These are phyloP conservation scores for Gnomoniopsis smithogilvyi DNA, from an alignment of 2,329 filamentous ascomycete species.

Conservation along the genomic window DNA sequence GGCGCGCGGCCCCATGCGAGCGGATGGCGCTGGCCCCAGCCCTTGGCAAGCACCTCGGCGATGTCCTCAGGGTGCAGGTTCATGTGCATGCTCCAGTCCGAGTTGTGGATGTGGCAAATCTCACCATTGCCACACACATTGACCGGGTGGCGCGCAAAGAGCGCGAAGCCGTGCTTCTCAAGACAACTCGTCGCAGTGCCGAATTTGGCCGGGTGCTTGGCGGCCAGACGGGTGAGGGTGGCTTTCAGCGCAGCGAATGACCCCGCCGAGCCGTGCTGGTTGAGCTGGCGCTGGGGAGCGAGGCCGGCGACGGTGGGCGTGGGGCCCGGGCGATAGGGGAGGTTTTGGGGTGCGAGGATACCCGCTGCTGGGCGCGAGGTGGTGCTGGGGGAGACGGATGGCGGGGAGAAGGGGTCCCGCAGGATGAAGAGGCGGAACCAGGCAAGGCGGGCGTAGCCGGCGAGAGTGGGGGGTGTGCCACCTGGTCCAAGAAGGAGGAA, in stretches of 20 bases:
- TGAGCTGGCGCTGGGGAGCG: slow-evolving; percentile 75
- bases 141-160: slow-evolving; percentile 66
- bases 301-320: slow-evolving; percentile 71
- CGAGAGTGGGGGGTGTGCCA: slow-evolving; percentile 71
- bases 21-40: slow-evolving; percentile 74
- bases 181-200: slow-evolving; percentile 70
- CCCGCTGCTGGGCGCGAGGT: slow-evolving; percentile 52
- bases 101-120: slow-evolving; percentile 75
- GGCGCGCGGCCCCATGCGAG: slow-evolving; percentile 60
- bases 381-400: slow-evolving; percentile 38
- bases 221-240: slow-evolving; percentile 50
- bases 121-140: slow-evolving; percentile 73
- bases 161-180: slow-evolving; percentile 75
- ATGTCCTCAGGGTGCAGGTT: slow-evolving; percentile 78
- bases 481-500: slow-evolving; percentile 77
- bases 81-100: slow-evolving; percentile 74
- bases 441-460: slow-evolving; percentile 71
- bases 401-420: slow-evolving; percentile 64
- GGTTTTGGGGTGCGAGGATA: slow-evolving; percentile 47
- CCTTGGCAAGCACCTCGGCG: slow-evolving; percentile 65
- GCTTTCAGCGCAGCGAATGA: slow-evolving; percentile 55
- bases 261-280: slow-evolving; percentile 56
- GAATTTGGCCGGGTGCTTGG: slow-evolving; percentile 42
- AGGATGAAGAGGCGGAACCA: slow-evolving; percentile 70
- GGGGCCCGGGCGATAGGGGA: slow-evolving; percentile 61